A percentile compares a stretch with the other conserved stretches of the same genome.
Conservation (phyloP, 2,329 filamentous ascomycete species). For the Coleophoma eucalyptorum region DNA sequence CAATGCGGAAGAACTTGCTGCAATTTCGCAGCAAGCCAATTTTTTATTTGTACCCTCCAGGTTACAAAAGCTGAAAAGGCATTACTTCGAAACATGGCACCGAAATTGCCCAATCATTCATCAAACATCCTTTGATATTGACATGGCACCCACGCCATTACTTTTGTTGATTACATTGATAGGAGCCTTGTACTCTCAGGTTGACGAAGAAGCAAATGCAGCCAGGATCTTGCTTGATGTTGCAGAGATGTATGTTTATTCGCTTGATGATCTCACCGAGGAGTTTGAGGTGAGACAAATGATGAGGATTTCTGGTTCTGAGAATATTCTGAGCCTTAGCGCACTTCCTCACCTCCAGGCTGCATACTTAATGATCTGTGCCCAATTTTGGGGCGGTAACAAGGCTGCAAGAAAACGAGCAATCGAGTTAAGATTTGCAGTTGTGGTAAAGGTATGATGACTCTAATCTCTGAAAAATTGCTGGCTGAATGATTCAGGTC, state of each 20-base stretch:
- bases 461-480: background rate
- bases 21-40: slow-evolving; percentile 32
- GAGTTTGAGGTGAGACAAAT: slow-evolving; percentile 33
- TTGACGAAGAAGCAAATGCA: slow-evolving; percentile 30
- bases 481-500: slow-evolving; percentile 21
- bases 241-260: slow-evolving; percentile 38
- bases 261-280: slow-evolving; percentile 34
- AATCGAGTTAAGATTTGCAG: slow-evolving; percentile 37
- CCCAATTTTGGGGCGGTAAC: slow-evolving; percentile 40
- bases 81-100: slow-evolving; percentile 42
- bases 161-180: slow-evolving; percentile 36
- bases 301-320: slow-evolving; percentile 24
- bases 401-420: slow-evolving; percentile 32
- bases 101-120: slow-evolving; percentile 39
- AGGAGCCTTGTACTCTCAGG: slow-evolving; percentile 39
- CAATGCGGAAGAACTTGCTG: slow-evolving; percentile 32
- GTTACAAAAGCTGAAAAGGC: slow-evolving; percentile 34
- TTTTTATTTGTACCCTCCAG: slow-evolving; percentile 35
- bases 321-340: slow-evolving; percentile 25
- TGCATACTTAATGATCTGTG: slow-evolving; percentile 34
- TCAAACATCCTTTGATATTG: slow-evolving; percentile 33
- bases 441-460: slow-evolving; percentile 33
- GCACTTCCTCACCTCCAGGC: slow-evolving; percentile 37
- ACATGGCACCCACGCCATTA: slow-evolving; percentile 31
- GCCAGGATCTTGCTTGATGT: slow-evolving; percentile 37